Conservation (phyloP, 2,329 filamentous ascomycete species). For the Hymenoscyphus scutula region DNA sequence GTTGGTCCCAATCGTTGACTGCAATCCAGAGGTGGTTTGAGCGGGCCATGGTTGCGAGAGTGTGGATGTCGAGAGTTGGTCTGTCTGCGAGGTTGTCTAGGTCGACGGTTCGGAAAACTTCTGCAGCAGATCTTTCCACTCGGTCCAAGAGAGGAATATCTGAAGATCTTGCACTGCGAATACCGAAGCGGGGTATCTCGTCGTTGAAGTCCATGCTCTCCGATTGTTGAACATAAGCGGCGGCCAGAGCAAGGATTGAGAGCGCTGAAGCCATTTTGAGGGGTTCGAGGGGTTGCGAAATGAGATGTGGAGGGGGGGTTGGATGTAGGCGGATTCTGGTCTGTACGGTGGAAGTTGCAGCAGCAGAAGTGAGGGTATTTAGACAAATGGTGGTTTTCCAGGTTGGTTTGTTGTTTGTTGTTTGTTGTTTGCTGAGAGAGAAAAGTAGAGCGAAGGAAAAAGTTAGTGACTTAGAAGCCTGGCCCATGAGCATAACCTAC, state of each 20-base stretch:
- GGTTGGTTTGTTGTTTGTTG: constrained; percentile 5
- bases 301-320: not conserved
- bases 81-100: constrained; percentile 27
- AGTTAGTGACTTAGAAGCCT: constrained; percentile 1
- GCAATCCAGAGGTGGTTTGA: constrained; percentile 34
- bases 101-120: constrained; percentile 28
- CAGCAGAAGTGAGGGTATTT: not conserved
- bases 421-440: constrained; percentile 2
- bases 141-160: constrained; percentile 32
- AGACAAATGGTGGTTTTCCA: not conserved
- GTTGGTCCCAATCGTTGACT: constrained; percentile 28
- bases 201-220: constrained; percentile 21
- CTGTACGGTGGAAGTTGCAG: not conserved
- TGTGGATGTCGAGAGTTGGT: constrained; percentile 25
- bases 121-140: constrained; percentile 34
- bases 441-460: constrained; percentile 1
- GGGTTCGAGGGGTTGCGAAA: not conserved
- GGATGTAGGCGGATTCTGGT: not conserved
- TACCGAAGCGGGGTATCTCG: constrained; percentile 20
- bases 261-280: constrained; percentile 27
- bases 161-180: constrained; percentile 28
- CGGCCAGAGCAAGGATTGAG: constrained; percentile 31
- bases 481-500: not conserved
- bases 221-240: constrained; percentile 30
- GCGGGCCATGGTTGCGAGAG: constrained; percentile 26